Evolutionary conservation across 257 asterid genomes (phyloP), one percentile per base, ranked within the genome.

Genomic region (Striga asiatica): DNA sequence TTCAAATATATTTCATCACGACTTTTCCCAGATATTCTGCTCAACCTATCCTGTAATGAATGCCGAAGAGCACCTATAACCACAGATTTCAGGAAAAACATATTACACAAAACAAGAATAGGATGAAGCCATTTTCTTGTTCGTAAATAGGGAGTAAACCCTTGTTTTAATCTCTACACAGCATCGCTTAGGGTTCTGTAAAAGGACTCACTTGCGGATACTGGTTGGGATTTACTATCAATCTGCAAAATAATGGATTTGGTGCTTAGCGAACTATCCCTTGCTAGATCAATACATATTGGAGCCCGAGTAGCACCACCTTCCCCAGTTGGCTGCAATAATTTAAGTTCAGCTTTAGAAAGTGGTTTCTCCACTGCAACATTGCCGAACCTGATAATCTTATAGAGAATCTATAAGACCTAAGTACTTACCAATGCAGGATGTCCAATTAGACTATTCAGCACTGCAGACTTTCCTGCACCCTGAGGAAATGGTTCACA

Each of bases 381-480:
- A 6, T 17, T 43, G 3, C 5, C 27, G 16, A 19, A 10, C 25
- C n/a, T 43, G 31, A 25, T 34, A 50, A 43, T 64, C 8, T 47
- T 17, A 45, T 16, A 56, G 25, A 65, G 13, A 66, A 53, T 55
- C 45, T 38, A 29, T 6, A 25, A 13, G 8, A 17, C 27, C 56
- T 22, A 29, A 53, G 20, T 56, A 61, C 94, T 75, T 75, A 91
- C 98, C 94, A 91, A 59, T 41, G 92, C 88, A 42, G 98, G 96
- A 76, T 91, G 98, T 31, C 98, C 96, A 12, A 91, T 79, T 58
- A 91, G 76, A 75, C 98, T 91, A 82, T 91, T 91, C 67, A 91
- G 71, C 17, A 91, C 95, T 22, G 95, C 98, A 51, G 98, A 91
- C 76, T 91, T 91, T 64, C 98, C 98, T 37, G 95, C 95, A 69